A percentile compares a stretch with the other conserved stretches of the same genome.
These are phyloP conservation scores for Vigna nakashimae DNA, from an alignment of 306 rosid genomes.

Conservation along the genomic window DNA sequence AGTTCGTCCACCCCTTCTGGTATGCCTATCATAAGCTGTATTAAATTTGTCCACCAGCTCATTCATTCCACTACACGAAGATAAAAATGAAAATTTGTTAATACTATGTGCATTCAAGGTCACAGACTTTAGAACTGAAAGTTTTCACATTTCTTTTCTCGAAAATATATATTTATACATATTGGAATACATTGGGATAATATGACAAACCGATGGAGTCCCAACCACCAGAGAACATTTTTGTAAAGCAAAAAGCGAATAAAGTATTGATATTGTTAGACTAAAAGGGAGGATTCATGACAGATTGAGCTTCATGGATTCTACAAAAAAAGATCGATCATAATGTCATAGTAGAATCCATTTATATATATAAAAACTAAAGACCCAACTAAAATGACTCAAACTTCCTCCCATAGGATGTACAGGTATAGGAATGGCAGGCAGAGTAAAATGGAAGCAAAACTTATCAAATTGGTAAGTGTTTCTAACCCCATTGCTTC, in stretches of 20 bases:
- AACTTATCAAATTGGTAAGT: background rate
- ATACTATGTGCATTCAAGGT: constrained; percentile 22
- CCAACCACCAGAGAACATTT: background rate
- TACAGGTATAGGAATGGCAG: background rate
- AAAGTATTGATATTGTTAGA: background rate
- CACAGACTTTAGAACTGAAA: constrained; percentile 24
- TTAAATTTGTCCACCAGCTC: constrained; percentile 82
- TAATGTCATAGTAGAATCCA: background rate
- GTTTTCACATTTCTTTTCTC: background rate
- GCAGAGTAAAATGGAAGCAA: constrained; percentile 3
- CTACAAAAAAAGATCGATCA: background rate
- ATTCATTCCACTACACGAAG: constrained; percentile 55
- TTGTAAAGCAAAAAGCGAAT: background rate
- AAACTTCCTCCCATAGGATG: constrained; percentile 10
- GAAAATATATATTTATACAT: background rate
- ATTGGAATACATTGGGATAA: background rate
- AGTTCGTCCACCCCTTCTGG: constrained; percentile 91
- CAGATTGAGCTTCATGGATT: constrained; percentile 14
- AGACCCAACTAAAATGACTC: constrained; percentile 3
- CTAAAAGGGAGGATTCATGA: background rate
- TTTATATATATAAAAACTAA: background rate
- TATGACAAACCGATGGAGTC: background rate
- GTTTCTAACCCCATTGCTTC: background rate
- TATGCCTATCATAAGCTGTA: constrained; percentile 93
- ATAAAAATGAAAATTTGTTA: constrained; percentile 2